These are phyloP conservation scores for barley (Hordeum vulgare) DNA, from an alignment of 176 grass and related monocot species.

Conservation along the genomic window DNA sequence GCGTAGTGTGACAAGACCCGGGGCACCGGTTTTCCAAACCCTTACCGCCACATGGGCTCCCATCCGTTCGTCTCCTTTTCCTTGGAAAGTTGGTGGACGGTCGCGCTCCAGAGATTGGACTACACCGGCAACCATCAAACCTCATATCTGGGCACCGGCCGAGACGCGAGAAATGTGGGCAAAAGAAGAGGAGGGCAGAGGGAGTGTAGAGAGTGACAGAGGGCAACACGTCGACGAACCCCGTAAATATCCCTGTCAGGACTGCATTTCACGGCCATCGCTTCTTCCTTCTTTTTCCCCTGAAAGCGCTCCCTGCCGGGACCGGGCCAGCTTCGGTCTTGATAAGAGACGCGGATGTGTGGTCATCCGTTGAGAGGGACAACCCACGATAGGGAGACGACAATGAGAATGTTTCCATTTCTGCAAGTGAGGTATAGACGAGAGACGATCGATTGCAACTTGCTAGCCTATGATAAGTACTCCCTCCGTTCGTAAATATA, in stretches of 20 bases:
- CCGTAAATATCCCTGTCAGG: slow-evolving; percentile 1
- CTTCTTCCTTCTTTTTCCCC: neutral
- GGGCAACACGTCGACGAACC: neutral
- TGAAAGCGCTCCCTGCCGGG: neutral
- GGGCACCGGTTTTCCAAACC: neutral
- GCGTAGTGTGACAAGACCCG: neutral
- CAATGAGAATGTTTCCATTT: slow-evolving; percentile 2
- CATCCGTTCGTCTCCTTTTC: neutral
- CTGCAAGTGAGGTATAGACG: neutral
- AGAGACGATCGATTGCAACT: neutral
- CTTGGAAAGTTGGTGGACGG: neutral
- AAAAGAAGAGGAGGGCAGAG: neutral
- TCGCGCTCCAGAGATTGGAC: slow-evolving; percentile 3
- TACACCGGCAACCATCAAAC: neutral
- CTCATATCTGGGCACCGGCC: neutral
- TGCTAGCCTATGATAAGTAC: neutral
- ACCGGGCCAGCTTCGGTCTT: neutral
- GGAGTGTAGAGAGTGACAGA: neutral
- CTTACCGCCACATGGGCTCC: neutral
- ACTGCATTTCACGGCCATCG: neutral
- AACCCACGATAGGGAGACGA: neutral
- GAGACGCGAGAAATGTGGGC: neutral
- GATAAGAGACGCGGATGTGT: neutral
- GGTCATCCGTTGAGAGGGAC: neutral
- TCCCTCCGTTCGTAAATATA: too few relatives aligned